Percentiles rank a stretch among this genome's conserved stretches.
Evolutionary conservation across 495 filamentous ascomycete genomes (phyloP).

Genomic region (Tuber umbilicatum): DNA sequence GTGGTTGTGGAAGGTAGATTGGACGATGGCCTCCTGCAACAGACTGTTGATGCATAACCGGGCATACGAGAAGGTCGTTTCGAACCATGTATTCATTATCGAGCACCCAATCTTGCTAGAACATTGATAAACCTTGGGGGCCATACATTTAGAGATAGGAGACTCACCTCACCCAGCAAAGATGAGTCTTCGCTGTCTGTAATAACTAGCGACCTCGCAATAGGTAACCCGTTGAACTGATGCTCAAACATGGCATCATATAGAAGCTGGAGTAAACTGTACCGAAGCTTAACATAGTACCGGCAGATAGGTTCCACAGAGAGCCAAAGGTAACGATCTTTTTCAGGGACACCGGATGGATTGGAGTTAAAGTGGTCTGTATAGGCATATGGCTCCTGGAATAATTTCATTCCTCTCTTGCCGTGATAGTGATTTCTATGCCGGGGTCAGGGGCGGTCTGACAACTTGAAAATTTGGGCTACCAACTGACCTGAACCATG

Average conservation of each 20-base stretch:
- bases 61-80: conserved; percentile 14
- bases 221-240: conserved; percentile 36
- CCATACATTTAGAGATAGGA: background rate
- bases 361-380: conserved; percentile 14
- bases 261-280: conserved; percentile 32
- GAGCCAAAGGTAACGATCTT: conserved; percentile 1
- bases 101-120: conserved; percentile 20
- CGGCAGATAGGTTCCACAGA: conserved; percentile 28
- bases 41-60: conserved; percentile 13
- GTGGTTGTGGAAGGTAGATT: conserved; percentile 16
- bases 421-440: conserved; percentile 16
- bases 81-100: conserved; percentile 17
- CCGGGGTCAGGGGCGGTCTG: background rate
- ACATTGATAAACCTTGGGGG: background rate
- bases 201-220: conserved; percentile 20
- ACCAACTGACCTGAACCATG: conserved; percentile 26
- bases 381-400: conserved; percentile 17
- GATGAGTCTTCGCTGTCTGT: conserved; percentile 18
- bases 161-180: conserved; percentile 12
- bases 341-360: background rate
- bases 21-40: conserved; percentile 7
- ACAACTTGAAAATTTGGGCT: background rate
- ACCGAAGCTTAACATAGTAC: conserved; percentile 35
- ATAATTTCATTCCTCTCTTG: conserved; percentile 11
- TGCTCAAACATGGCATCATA: conserved; percentile 42